Evolutionary conservation across 2,329 filamentous ascomycete species (phyloP).

Genomic region (Neopestalotiopsis rosae): DNA sequence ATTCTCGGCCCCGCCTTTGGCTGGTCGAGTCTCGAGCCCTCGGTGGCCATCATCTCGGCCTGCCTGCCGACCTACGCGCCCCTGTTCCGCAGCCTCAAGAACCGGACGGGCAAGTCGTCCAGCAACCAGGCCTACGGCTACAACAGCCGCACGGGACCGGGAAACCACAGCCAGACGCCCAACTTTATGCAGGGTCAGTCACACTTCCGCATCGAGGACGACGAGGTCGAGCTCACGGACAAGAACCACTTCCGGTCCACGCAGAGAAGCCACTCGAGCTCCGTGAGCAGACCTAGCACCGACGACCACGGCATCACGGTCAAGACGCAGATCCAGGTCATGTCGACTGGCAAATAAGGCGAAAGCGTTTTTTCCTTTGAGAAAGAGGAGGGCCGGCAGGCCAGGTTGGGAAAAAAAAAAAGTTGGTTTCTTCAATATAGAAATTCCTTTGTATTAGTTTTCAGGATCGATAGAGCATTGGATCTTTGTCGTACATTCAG

Average conservation of each 20-base stretch:
- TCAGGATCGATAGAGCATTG: neutral
- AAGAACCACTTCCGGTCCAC: neutral
- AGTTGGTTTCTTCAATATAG: neutral
- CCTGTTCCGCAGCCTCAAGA: slow-evolving; percentile 31
- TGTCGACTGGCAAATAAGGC: neutral
- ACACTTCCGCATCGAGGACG: slow-evolving; percentile 16
- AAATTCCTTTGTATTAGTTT: neutral
- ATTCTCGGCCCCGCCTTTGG: slow-evolving; percentile 35
- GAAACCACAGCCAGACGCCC: neutral
- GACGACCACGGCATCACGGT: slow-evolving; percentile 9
- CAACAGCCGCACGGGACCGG: neutral
- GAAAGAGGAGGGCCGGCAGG: neutral
- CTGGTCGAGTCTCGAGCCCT: slow-evolving; percentile 40
- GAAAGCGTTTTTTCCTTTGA: neutral
- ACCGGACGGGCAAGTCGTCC: neutral
- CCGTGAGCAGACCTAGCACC: slow-evolving; percentile 6
- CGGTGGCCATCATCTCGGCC: slow-evolving; percentile 41
- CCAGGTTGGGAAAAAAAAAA: neutral
- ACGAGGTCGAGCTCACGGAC: slow-evolving; percentile 16
- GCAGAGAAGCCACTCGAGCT: neutral
- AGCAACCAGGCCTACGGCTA: slow-evolving; percentile 1
- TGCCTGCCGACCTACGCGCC: slow-evolving; percentile 39
- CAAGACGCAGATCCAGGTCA: slow-evolving; percentile 8
- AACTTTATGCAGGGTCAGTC: neutral
- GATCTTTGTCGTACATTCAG: neutral